Evolutionary conservation across 345 rosid species (phyloP), one percentile per base, ranked within the genome.

Genomic region (Citrus maxima): DNA sequence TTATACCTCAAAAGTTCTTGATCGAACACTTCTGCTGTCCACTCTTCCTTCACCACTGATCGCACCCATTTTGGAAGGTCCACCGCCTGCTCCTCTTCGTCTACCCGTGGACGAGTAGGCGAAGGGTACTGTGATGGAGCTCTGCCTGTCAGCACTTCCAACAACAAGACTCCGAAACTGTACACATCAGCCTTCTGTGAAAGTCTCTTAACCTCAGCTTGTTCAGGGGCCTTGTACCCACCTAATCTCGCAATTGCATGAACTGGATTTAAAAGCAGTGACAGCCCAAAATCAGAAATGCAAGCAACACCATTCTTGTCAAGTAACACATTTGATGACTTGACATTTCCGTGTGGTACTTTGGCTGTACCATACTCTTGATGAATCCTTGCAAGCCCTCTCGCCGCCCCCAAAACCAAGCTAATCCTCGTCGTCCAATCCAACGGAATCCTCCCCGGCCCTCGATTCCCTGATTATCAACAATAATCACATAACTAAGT

Each of bases 381-480:
- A 67, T 95, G 99, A 56, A 95, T 88, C 85, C 87, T 87, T 0
- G 98, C 93, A 34, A 95, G 84, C 0, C 99, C 99, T 76, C 98
- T 80, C 27, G 98, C 97, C 4, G 99, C 97, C 64, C 97, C 99
- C 61, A 95, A 67, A 32, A 92, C 90, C 84, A 95, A 68, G 81
- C 99, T 87, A 78, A 95, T 93, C 85, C 99, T 90, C 12, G 99
- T 95, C 1, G 99, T 95, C 99, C 99, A 95, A 81, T 95, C 99
- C 82, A 95, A 80, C 2, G 99, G 99, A 80, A 93, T 95, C 77
- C 99, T 79, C 19, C 99, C 98, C 0, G 97, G 95, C 2, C 98
- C 97, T 22, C 97, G 83, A 73, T 93, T 91, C 4, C 93, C 99
- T 95, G 74, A 58, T 76, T 21, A 5, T 25, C 2, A 40, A 42